These are phyloP conservation scores for Pythium phragmitis DNA, from an alignment of 352 stramenopile species.

Conservation along the genomic window DNA sequence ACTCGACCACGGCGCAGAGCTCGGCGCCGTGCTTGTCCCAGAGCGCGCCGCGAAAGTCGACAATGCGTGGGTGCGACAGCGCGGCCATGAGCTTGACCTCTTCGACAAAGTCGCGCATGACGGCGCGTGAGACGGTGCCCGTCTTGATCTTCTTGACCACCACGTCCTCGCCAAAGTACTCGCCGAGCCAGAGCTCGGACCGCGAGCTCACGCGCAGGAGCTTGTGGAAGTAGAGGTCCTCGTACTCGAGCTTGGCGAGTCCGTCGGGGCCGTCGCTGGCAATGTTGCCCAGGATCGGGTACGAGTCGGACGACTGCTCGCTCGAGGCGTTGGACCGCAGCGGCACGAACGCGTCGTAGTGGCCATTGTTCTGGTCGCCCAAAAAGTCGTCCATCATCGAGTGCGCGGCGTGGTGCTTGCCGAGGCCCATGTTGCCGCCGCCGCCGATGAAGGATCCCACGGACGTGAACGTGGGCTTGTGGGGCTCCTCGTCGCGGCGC, in stretches of 20 bases:
- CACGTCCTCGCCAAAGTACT: conserved; percentile 62
- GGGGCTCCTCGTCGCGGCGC: conserved; percentile 16
- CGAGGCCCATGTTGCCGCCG: not conserved
- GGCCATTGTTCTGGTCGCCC: conserved; percentile 1
- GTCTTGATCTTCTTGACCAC: conserved; percentile 85
- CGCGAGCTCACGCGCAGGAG: conserved; percentile 71
- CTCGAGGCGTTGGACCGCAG: conserved; percentile 58
- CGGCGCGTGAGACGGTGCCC: conserved; percentile 56
- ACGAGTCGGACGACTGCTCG: conserved; percentile 49
- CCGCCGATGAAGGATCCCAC: conserved; percentile 20
- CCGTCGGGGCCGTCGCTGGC: conserved; percentile 69
- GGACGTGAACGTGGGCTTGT: conserved; percentile 29
- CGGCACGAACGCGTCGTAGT: conserved; percentile 20
- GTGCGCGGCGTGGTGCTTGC: conserved; percentile 8
- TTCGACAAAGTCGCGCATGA: conserved; percentile 76
- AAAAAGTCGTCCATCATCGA: conserved; percentile 20
- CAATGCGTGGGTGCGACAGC: conserved; percentile 63
- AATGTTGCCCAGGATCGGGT: conserved; percentile 59
- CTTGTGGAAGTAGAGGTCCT: conserved; percentile 70
- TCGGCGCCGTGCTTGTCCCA: conserved; percentile 72
- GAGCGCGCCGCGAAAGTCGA: conserved; percentile 69
- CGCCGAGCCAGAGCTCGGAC: conserved; percentile 73
- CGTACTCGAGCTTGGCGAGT: conserved; percentile 62
- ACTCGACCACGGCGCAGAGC: conserved; percentile 73
- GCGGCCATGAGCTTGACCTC: conserved; percentile 78